Evolutionary conservation across 108 stramenopile species (phyloP), one percentile per base, ranked within the genome.

Genomic region (Phaeodactylum tricornutum): DNA sequence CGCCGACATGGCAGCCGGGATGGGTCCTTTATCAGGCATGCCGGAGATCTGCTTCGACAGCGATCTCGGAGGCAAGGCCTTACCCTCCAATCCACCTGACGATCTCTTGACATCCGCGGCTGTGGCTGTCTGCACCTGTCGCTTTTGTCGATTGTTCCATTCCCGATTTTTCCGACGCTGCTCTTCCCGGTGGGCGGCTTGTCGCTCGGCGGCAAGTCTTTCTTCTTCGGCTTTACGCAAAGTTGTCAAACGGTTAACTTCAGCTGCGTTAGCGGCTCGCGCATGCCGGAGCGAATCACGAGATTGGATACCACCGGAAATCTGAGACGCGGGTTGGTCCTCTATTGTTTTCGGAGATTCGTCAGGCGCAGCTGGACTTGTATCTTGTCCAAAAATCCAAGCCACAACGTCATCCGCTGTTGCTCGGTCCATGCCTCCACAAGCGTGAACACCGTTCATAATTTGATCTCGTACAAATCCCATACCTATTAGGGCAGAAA

Each of bases 391-490:
- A 8, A 90, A 63, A 49, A 90, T 90, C 81, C 81, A 84, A 45
- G 76, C 67, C 21, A 90, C 81, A 57, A 86, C 59, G 40, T 85
- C 81, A 53, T 90, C 88, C 2, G 81, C 79, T 0, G 79, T 81
- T 11, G 84, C 79, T 27, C 69, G 65, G 41, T 71, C 65, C 27
- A 66, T 73, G 17, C 88, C 88, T 22, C 88, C 88, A 40, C 77
- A 82, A 7, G 81, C 84, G 32, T 71, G 62, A 6, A 77, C 77
- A 14, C 81, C 84, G 25, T 64, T 57, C 16, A 49, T 49, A 20
- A 85, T 73, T 54, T 83, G 84, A 8, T 74, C 77, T 25, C 62
- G 57, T 12, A 70, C 39, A 51, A 90, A 90, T 21, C 88, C 88
- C 84, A 90, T 90, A 1, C 79, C 79, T 17, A 85, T 38, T 29